Evolutionary conservation across 192 early-diverging fungal genomes (phyloP).

Genomic region (Fimicolochytrium jonesii): DNA sequence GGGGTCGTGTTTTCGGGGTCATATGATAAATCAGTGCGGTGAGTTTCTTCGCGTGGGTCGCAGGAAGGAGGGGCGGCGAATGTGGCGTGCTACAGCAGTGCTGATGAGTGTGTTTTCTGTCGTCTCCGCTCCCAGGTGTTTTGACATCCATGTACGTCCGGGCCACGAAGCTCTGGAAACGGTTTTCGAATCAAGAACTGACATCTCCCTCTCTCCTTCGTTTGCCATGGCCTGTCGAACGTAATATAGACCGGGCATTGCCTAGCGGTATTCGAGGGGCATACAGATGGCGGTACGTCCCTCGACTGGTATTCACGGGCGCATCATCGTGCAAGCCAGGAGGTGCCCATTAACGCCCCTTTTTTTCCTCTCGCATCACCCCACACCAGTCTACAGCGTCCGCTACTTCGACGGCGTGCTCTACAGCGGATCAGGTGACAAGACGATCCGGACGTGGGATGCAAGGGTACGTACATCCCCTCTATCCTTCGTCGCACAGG

Average conservation of each 20-base stretch:
- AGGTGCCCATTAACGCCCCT: background rate
- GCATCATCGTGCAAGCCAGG: background rate
- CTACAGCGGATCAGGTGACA: conserved; percentile 48
- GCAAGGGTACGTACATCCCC: conserved; percentile 20
- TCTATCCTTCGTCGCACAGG: no score
- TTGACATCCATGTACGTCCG: conserved; percentile 29
- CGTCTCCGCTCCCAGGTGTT: conserved; percentile 26
- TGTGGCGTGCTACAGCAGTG: no score
- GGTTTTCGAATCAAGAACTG: no score
- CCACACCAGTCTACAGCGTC: conserved; percentile 41
- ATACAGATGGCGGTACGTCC: conserved; percentile 47
- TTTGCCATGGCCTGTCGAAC: background rate
- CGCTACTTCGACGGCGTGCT: conserved; percentile 36
- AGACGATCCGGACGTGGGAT: conserved; percentile 46
- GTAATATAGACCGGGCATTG: conserved; percentile 48
- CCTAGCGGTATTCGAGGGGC: conserved; percentile 40
- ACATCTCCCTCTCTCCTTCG: background rate
- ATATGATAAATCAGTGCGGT: conserved; percentile 50
- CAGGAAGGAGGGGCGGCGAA: no score
- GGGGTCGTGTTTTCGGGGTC: conserved; percentile 45
- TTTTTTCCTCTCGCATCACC: background rate
- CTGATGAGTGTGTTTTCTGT: no score
- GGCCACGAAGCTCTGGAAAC: background rate
- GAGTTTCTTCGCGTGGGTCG: background rate
- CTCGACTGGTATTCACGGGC: background rate